phyloP scores from a whole-genome alignment of 805 yeast genomes.

The Starmerella floris region DNA sequence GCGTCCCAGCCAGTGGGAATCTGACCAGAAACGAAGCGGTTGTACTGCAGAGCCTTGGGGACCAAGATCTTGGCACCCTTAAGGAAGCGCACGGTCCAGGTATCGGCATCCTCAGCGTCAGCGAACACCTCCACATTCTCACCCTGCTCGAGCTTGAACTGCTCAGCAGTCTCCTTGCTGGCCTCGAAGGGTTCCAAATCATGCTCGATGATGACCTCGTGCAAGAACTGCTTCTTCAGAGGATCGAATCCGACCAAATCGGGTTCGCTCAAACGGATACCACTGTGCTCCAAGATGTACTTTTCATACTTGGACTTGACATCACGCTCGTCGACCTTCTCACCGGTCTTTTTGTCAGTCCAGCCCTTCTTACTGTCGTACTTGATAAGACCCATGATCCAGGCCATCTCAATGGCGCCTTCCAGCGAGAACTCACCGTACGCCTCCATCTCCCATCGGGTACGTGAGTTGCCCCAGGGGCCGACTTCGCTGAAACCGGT shows the following conservation, averaged over 20 bases:
- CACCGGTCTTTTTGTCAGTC: slow-evolving; percentile 88
- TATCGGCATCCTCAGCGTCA: slow-evolving; percentile 67
- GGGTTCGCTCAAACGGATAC: slow-evolving; percentile 94
- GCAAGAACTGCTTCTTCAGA: slow-evolving; percentile 78
- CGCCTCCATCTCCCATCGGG: slow-evolving; percentile 99
- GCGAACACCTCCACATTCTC: slow-evolving; percentile 86
- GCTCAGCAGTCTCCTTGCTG: slow-evolving; percentile 88
- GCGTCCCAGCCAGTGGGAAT: slow-evolving; percentile 99
- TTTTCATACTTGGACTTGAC: slow-evolving; percentile 85
- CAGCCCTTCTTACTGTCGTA: slow-evolving; percentile 97
- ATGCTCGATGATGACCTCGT: slow-evolving; percentile 92
- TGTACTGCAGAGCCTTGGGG: slow-evolving; percentile 71
- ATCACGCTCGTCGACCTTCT: slow-evolving; percentile 89
- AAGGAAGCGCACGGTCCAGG: slow-evolving; percentile 75
- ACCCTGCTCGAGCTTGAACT: slow-evolving; percentile 86
- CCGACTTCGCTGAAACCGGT: slow-evolving; percentile 98
- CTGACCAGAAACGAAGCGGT: slow-evolving; percentile 65
- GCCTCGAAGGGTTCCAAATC: slow-evolving; percentile 94
- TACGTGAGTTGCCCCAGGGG: slow-evolving; percentile 98
- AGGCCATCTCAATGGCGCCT: slow-evolving; percentile 98
- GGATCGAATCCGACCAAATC: slow-evolving; percentile 96
- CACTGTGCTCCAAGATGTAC: slow-evolving; percentile 79
- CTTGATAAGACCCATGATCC: slow-evolving; percentile 97
- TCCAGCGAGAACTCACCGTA: slow-evolving; percentile 87
- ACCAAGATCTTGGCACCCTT: slow-evolving; percentile 84